Evolutionary conservation across 2,329 filamentous ascomycete genomes (phyloP), one percentile per base, ranked within the genome.

Genomic region (Pleomassaria siparia): DNA sequence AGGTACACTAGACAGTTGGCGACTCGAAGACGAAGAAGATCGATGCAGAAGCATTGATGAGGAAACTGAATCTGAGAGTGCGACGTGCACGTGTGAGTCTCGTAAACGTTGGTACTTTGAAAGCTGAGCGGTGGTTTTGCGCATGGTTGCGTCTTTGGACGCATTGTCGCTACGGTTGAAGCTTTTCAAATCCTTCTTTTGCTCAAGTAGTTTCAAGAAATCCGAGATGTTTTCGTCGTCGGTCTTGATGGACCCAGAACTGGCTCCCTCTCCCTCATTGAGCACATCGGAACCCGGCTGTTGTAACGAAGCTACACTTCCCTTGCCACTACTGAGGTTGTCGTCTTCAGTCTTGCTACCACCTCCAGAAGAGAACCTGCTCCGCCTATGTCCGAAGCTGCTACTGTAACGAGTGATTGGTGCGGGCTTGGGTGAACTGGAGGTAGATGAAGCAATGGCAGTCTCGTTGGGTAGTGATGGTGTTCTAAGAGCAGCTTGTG

Each of bases 211-310:
- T 62, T 95, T 95, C 51, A 99, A 74, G 60, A 97, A 99, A 43
- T 95, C 91, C 0, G 89, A 90, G 32, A 99, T 95, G 54, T 94
- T 91, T 60, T 96, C 89, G 61, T 95, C 91, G 58, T 97, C 92
- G 0, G 86, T 88, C 77, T 64, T 88, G 77, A 78, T 85, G 77
- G 66, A 86, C 24, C 82, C 85, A 2, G 77, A 80, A 64, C 79
- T 83, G 40, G 79, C 84, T 9, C 82, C 86, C 21, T 80, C 80
- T 53, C 87, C 73, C 51, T 83, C 90, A 24, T 88, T 83, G 42
- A 95, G 78, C 22, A 94, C 76, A 2, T 88, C 90, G 2, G 91
- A 96, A 7, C 88, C 88, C 33, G 89, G 90, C 56, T 83, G 81
- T 21, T 71, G 75, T 1, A 87, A 89, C 0, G 87, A 90, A 0